These are phyloP conservation scores for Claviceps digitariae DNA, from an alignment of 2,329 filamentous ascomycete genomes.

Conservation along the genomic window DNA sequence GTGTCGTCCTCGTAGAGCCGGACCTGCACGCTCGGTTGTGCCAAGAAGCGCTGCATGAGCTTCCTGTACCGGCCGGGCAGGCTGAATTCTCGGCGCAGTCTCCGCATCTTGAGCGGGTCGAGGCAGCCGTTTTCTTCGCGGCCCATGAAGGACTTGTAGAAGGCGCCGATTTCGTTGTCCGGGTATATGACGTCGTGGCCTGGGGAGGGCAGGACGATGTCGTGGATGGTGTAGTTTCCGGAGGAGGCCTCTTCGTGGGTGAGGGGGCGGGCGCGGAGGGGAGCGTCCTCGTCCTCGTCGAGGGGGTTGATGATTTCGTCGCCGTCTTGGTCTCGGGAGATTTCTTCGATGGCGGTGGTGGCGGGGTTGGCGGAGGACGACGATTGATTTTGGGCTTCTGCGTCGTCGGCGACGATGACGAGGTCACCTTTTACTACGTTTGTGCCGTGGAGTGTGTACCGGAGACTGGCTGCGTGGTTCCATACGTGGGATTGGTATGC, in stretches of 20 bases:
- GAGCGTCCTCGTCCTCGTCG: conserved; percentile 29
- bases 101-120: conserved; percentile 76
- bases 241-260: conserved; percentile 64
- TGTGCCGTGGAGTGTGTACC: conserved; percentile 61
- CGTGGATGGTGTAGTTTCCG: conserved; percentile 68
- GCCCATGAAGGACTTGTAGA: conserved; percentile 78
- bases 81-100: conserved; percentile 75
- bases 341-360: conserved; percentile 8
- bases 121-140: conserved; percentile 63
- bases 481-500: conserved; percentile 92
- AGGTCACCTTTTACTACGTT: conserved; percentile 76
- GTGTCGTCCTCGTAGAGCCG: conserved; percentile 55
- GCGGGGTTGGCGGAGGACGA: conserved; percentile 3
- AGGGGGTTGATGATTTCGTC: conserved; percentile 29
- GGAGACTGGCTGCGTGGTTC: conserved; percentile 73
- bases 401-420: conserved; percentile 46
- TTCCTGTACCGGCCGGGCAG: conserved; percentile 82
- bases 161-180: conserved; percentile 65
- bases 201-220: conserved; percentile 83
- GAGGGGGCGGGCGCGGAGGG: conserved; percentile 53
- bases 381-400: conserved; percentile 15
- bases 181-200: conserved; percentile 87
- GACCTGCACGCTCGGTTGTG: conserved; percentile 52
- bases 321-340: conserved; percentile 49
- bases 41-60: conserved; percentile 58